Base-by-base conservation (phyloP, 2,329 filamentous ascomycete genomes). In the Aspergillus pseudoglaucus region DNA sequence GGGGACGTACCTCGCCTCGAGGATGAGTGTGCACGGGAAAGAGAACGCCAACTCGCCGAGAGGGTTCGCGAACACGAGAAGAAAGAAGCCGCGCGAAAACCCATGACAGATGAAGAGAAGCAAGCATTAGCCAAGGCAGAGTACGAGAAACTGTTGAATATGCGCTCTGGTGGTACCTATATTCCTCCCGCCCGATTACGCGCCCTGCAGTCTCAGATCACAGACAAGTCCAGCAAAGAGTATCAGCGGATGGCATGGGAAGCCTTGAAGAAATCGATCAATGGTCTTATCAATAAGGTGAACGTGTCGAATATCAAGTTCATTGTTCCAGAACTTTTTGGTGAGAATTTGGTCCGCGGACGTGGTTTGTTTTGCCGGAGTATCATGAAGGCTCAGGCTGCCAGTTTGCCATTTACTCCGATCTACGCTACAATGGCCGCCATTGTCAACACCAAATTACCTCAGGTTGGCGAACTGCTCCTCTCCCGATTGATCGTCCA, bases 231-330 rank as follows among this genome's bases (percentile, higher is more conserved):
- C 47, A 94, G 85, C 70, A 94, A 95, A 70, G 93, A 97, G 72
- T 97, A 95, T 66, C 93, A 97, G 78, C 88, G 93, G 60, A 95
- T 98, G 88, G 90, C 90, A 7, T 98, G 93, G 93, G 93, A 98
- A 71, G 91, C 91, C 10, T 75, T 98, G 63, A 98, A 98, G 75
- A 98, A 98, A 76, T 93, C 88, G 43, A 95, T 98, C 72, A 97
- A 98, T 66, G 93, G 93, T 59, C 75, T 98, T 56, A 95, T 98
- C 78, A 98, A 98, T 79, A 98, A 98, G 76, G 87, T 96, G 76
- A 97, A 97, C 71, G 88, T 91, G 47, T 88, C 87, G 30, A 98
- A 98, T 69, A 97, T 98, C 78, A 97, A 98, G 71, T 81, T 87
- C 64, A 96, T 98, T 53, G 90, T 97, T 20, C 91, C 91, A 1